A percentile compares a stretch with the other conserved stretches of the same genome.
phyloP scores from a whole-genome alignment of 169 alveolate genomes.

The Perkinsus olseni region DNA sequence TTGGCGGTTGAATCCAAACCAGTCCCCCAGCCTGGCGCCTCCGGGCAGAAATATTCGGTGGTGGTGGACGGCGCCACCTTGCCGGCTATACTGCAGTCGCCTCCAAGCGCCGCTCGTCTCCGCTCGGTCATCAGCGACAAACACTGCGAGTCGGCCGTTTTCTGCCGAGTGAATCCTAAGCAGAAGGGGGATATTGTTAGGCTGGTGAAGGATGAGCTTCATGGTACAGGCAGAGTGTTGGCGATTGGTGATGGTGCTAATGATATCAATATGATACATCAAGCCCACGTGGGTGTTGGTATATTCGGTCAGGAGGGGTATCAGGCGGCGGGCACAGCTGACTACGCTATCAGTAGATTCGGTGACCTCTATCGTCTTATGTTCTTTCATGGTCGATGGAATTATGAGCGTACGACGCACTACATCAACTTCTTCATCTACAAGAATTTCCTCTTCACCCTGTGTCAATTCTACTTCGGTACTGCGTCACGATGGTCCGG shows the following conservation, averaged over 20 bases:
- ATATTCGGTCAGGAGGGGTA: slow-evolving; percentile 86
- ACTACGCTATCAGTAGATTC: slow-evolving; percentile 67
- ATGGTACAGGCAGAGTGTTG: slow-evolving; percentile 46
- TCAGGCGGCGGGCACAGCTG: slow-evolving; percentile 71
- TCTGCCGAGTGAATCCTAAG: slow-evolving; percentile 87
- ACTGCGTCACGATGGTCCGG: slow-evolving; percentile 55
- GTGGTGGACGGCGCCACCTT: not conserved
- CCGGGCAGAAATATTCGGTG: not conserved
- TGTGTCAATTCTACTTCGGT: slow-evolving; percentile 58
- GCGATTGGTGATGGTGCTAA: slow-evolving; percentile 98
- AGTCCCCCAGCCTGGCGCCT: not conserved
- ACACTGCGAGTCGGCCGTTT: slow-evolving; percentile 23
- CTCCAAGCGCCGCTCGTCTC: not conserved
- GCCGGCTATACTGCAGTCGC: not conserved
- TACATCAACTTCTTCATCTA: slow-evolving; percentile 51
- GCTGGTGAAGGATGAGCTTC: slow-evolving; percentile 48
- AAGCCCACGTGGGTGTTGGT: slow-evolving; percentile 95
- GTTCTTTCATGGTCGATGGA: slow-evolving; percentile 66
- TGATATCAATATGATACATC: slow-evolving; percentile 95
- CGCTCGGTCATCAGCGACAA: not conserved
- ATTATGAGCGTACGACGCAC: not conserved
- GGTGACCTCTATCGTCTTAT: slow-evolving; percentile 63
- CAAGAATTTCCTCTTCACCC: slow-evolving; percentile 67
- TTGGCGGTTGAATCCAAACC: not conserved
- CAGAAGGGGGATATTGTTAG: slow-evolving; percentile 73